phyloP scores from a whole-genome alignment of 2,329 filamentous ascomycete genomes.

The Fonsecaea pedrosoi region DNA sequence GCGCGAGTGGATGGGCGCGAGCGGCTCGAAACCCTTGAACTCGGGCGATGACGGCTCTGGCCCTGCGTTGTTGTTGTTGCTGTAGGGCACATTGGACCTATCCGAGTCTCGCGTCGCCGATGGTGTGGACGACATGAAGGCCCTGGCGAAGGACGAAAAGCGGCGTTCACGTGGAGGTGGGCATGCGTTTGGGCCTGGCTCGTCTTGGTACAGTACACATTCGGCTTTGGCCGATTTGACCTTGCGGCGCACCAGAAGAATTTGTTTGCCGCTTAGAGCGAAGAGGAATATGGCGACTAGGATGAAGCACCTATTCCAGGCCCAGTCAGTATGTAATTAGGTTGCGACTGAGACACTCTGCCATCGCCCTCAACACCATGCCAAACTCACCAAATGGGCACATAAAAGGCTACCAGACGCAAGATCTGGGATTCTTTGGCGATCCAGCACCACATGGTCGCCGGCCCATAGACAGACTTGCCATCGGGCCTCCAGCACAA shows the following conservation, averaged over 20 bases:
- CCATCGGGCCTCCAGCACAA: constrained; percentile 32
- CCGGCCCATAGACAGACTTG: constrained; percentile 28
- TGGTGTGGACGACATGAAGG: constrained; percentile 12
- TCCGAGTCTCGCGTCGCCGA: not conserved
- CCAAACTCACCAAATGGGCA: constrained; percentile 28
- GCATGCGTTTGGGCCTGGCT: constrained; percentile 3
- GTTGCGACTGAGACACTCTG: not conserved
- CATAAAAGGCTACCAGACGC: constrained; percentile 29
- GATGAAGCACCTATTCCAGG: constrained; percentile 23
- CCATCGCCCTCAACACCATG: not conserved
- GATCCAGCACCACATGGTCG: constrained; percentile 36
- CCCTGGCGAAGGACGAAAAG: constrained; percentile 20
- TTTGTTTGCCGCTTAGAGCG: constrained; percentile 30
- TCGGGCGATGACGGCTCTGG: not conserved
- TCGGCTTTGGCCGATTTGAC: constrained; percentile 27
- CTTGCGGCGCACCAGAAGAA: constrained; percentile 28
- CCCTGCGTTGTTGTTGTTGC: not conserved
- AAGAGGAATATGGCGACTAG: constrained; percentile 27
- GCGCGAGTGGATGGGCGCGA: constrained; percentile 25
- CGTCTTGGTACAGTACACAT: constrained; percentile 8
- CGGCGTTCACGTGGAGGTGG: constrained; percentile 19
- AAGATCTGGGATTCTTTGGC: constrained; percentile 26
- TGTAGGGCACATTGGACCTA: not conserved
- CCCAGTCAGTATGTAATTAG: not conserved
- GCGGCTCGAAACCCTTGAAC: constrained; percentile 24